A percentile compares a stretch with the other conserved stretches of the same genome.
These are phyloP conservation scores for Nemania abortiva DNA, from an alignment of 2,329 filamentous ascomycete species.

Conservation along the genomic window DNA sequence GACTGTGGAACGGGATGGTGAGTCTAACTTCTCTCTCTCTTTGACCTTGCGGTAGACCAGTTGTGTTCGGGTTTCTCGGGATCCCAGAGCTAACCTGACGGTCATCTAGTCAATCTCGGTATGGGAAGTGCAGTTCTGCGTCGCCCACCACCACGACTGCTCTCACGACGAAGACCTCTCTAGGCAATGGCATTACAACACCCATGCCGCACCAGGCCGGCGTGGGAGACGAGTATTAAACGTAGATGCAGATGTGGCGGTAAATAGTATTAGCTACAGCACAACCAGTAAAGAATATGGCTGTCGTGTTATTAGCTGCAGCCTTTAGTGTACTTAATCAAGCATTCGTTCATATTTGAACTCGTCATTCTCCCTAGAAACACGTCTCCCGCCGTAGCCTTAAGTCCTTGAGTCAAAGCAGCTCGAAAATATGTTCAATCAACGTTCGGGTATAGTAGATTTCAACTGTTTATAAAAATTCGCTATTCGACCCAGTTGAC, in stretches of 20 bases:
- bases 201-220: background rate
- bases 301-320: no score
- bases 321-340: background rate
- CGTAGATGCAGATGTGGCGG: no score
- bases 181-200: background rate
- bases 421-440: no score
- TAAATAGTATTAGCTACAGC: no score
- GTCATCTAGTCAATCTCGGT: slow-evolving; percentile 3
- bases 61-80: background rate
- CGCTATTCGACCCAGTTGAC: no score
- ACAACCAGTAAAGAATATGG: background rate
- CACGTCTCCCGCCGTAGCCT: no score
- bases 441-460: no score
- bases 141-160: slow-evolving; percentile 5
- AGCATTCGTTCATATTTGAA: no score
- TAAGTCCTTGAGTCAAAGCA: no score
- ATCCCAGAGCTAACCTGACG: background rate
- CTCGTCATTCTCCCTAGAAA: no score
- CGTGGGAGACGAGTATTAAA: no score
- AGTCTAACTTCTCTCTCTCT: background rate
- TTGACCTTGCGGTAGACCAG: background rate
- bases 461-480: no score
- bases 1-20: slow-evolving; percentile 14
- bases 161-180: background rate
- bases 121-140: slow-evolving; percentile 2